Percentiles rank a stretch among this genome's conserved stretches.
Evolutionary conservation across 352 stramenopile genomes (phyloP).

Genomic region (Phytophthora pinifolia): DNA sequence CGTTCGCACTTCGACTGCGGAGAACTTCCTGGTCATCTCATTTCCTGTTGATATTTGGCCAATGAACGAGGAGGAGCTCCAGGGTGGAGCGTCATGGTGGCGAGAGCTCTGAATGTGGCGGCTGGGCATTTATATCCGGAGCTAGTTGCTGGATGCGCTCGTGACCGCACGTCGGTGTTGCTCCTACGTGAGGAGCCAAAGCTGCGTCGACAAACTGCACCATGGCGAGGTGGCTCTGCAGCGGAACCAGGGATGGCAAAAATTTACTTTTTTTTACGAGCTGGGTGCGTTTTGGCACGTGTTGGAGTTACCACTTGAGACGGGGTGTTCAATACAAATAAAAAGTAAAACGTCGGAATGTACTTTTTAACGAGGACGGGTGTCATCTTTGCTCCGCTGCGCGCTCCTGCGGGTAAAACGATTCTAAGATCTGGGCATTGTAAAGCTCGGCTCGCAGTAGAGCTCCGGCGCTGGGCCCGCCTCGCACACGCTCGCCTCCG

Average conservation of each 20-base stretch:
- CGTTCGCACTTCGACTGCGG: neutral
- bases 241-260: constrained; percentile 34
- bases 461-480: no score
- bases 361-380: no score
- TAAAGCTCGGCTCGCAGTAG: no score
- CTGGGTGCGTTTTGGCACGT: no score
- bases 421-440: no score
- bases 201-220: constrained; percentile 49
- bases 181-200: neutral
- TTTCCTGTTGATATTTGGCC: constrained; percentile 23
- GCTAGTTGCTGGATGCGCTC: constrained; percentile 3
- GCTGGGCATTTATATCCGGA: neutral
- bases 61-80: constrained; percentile 5
- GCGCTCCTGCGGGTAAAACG: no score
- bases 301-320: no score
- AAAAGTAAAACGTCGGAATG: no score
- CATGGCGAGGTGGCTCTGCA: constrained; percentile 50
- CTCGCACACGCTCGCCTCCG: no score
- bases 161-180: constrained; percentile 6
- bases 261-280: no score
- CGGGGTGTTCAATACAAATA: no score
- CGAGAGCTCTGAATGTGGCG: neutral
- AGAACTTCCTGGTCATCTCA: constrained; percentile 9
- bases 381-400: no score
- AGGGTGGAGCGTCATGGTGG: neutral